A percentile compares a stretch with the other conserved stretches of the same genome.
phyloP scores from a whole-genome alignment of 2,329 filamentous ascomycete species.

The Cordyceps sp. region DNA sequence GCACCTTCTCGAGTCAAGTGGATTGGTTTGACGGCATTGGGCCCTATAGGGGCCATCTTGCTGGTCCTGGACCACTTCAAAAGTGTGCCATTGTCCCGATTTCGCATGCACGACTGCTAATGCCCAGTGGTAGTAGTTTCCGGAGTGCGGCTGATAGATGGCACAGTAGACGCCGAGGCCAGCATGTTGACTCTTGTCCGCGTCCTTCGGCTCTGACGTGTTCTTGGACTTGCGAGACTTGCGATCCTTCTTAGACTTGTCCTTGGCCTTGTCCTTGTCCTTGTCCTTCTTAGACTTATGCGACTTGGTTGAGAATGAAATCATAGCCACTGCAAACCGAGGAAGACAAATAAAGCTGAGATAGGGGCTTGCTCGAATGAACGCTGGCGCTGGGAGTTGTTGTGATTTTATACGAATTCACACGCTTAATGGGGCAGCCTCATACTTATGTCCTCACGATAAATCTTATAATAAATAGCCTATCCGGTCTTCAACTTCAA shows the following conservation, averaged over 20 bases:
- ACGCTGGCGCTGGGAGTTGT: too few species aligned
- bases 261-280: neutral
- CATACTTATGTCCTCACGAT: too few species aligned
- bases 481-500: too few species aligned
- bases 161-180: neutral
- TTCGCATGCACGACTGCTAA: neutral
- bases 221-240: neutral
- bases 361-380: too few species aligned
- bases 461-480: too few species aligned
- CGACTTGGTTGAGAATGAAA: too few species aligned
- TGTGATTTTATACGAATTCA: too few species aligned
- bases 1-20: neutral
- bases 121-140: slow-evolving; percentile 1
- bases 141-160: neutral
- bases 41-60: neutral
- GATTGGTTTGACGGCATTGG: neutral
- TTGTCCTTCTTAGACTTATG: neutral
- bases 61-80: neutral
- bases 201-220: neutral
- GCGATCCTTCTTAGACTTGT: neutral
- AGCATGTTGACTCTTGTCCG: neutral
- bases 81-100: neutral
- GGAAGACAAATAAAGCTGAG: too few species aligned
- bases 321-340: too few species aligned
- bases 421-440: too few species aligned